Base-by-base conservation (phyloP, 306 rosid genomes). In the Casuarina glauca region DNA sequence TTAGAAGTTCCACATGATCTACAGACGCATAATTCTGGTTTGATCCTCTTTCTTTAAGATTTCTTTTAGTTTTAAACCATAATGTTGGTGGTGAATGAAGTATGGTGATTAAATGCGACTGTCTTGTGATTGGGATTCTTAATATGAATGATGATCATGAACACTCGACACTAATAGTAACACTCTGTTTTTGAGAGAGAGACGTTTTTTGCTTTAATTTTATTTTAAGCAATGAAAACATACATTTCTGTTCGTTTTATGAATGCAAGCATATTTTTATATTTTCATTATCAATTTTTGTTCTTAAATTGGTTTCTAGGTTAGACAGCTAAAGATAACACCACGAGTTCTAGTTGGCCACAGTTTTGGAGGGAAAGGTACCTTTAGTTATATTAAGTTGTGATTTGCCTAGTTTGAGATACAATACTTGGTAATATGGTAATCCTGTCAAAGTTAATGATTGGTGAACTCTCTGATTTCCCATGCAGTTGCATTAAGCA, bases 361-460 rank as follows among this genome's bases (percentile, higher is more conserved):
- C 79, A 95, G 98, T 86, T 95, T 95, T 82, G 97, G 97, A 55
- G 98, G 98, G 73, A 95, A 95, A 88, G 97, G 97, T 95, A 9
- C 64, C n/a, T 48, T 51, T 16, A 20, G 57, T 51, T 13, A 5
- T 44, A 42, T 49, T 15, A 6, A 17, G 45, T 3, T 48, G 74
- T 11, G 52, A 9, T 42, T 20, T 19, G 9, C 35, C 50, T 43
- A 16, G 17, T 38, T 50, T 74, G 57, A 74, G 64, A n/a, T 67
- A 55, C 42, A 35, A 48, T 60, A 74, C 60, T 1, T 4, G n/a
- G 42, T 36, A 62, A 6, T 19, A 20, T 4, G 16, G 2, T 17
- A 19, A 9, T 70, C 64, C 10, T 74, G 32, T 46, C 66, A 74
- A 62, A 53, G 46, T 50, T 85, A 80, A 58, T 84, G 67, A 68